phyloP scores from a whole-genome alignment of 2,329 filamentous ascomycete genomes.

The Zasmidium angulare region DNA sequence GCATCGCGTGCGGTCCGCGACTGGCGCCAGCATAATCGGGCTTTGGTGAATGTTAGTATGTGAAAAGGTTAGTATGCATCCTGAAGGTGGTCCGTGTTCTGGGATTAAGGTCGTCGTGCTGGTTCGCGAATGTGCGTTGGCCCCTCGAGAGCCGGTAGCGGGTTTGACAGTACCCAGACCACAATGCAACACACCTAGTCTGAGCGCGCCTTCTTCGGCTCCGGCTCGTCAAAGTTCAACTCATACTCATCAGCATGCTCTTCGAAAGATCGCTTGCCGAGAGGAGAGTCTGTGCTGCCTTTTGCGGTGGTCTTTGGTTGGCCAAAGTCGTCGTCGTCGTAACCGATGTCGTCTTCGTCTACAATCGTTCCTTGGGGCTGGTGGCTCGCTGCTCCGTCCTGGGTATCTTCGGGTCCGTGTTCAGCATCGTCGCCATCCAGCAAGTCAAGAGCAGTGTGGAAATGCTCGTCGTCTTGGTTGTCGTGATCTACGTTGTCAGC shows the following conservation, averaged over 20 bases:
- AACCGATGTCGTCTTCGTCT: slow-evolving; percentile 28
- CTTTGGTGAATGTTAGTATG: no score
- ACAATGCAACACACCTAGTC: slow-evolving; percentile 2
- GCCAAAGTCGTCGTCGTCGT: slow-evolving; percentile 27
- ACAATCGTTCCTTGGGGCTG: slow-evolving; percentile 5
- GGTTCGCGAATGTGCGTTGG: no score
- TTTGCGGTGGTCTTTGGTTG: background rate
- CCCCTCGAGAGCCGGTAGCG: background rate
- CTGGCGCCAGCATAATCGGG: no score
- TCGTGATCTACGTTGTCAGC: slow-evolving; percentile 14
- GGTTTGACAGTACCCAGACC: background rate
- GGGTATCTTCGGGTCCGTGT: slow-evolving; percentile 14
- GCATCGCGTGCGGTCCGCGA: no score
- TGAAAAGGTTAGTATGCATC: background rate
- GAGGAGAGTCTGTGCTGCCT: slow-evolving; percentile 23
- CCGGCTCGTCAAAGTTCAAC: slow-evolving; percentile 25
- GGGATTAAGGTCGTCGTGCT: background rate
- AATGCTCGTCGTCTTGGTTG: slow-evolving; percentile 16
- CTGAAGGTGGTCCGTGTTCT: background rate
- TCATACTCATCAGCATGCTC: slow-evolving; percentile 28
- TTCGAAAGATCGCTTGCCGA: slow-evolving; percentile 34
- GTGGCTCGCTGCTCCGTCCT: slow-evolving; percentile 6
- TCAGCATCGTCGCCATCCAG: slow-evolving; percentile 22
- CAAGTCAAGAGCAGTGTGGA: slow-evolving; percentile 20
- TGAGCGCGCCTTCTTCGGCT: slow-evolving; percentile 25